Conservation (phyloP, 1,139 yeast species). For the Kodamaea suecica region DNA sequence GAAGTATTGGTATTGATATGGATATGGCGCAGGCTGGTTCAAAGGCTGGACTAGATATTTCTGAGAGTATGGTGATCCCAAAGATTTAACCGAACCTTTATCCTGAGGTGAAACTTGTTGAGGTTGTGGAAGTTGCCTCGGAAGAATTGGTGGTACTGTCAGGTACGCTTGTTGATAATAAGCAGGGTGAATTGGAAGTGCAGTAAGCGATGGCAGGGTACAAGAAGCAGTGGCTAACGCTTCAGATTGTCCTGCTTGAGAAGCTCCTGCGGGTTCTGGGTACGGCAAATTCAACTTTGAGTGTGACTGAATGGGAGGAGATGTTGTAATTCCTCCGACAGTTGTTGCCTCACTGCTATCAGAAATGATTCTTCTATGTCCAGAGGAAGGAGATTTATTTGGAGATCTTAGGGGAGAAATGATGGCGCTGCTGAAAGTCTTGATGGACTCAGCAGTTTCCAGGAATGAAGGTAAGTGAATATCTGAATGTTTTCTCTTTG, state of each 20-base stretch:
- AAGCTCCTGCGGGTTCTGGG: too few species aligned
- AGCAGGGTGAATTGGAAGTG: conserved; percentile 20
- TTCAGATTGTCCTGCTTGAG: too few species aligned
- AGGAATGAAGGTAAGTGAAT: conserved; percentile 28
- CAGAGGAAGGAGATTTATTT: conserved; percentile 27
- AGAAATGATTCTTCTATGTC: conserved; percentile 27
- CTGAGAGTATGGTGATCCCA: conserved; percentile 38
- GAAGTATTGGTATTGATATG: conserved; percentile 26
- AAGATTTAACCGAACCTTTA: too few species aligned
- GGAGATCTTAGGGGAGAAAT: conserved; percentile 36
- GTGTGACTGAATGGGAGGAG: conserved; percentile 16
- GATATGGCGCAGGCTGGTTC: conserved; percentile 13
- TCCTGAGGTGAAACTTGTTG: conserved; percentile 8
- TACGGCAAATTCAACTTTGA: too few species aligned
- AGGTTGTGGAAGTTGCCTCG: conserved; percentile 6
- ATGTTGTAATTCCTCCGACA: too few species aligned
- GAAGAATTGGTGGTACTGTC: too few species aligned
- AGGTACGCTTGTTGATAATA: too few species aligned
- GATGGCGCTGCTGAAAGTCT: conserved; percentile 14
- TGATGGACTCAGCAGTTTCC: conserved; percentile 26
- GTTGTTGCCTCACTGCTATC: conserved; percentile 24
- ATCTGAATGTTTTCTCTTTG: conserved; percentile 29
- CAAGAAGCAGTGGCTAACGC: too few species aligned
- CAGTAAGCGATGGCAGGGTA: too few species aligned
- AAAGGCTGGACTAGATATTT: conserved; percentile 24